Percentiles rank a stretch among this genome's conserved stretches.
These are phyloP conservation scores for Eucalyptus regnans DNA, from an alignment of 345 rosid genomes.

Conservation along the genomic window DNA sequence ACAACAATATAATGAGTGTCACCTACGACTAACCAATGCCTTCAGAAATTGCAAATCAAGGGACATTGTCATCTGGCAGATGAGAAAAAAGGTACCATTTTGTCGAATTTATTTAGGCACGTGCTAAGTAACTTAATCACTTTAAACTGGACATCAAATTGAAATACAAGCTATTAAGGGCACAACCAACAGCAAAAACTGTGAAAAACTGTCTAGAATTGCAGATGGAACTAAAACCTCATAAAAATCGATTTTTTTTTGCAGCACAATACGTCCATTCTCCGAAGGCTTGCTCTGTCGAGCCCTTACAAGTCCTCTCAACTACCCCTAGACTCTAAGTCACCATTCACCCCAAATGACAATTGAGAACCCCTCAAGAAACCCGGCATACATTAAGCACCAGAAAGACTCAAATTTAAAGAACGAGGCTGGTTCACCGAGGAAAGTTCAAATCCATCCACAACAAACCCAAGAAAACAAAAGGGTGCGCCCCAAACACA, in stretches of 20 bases:
- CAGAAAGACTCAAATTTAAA: neutral
- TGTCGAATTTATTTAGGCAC: neutral
- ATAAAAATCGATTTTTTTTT: neutral
- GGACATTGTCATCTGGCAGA: neutral
- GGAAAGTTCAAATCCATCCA: neutral
- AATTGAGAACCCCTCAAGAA: neutral
- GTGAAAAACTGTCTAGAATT: neutral
- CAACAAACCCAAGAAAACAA: neutral
- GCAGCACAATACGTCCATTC: neutral
- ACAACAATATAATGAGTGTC: neutral
- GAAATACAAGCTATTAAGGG: neutral
- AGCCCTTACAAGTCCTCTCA: neutral
- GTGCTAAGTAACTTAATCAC: neutral
- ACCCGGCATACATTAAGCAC: neutral
- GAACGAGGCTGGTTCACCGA: neutral
- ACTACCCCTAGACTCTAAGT: neutral
- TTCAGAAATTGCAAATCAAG: neutral
- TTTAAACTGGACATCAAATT: neutral
- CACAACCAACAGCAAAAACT: neutral
- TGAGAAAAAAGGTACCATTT: neutral
- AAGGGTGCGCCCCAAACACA: neutral
- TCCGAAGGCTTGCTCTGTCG: neutral
- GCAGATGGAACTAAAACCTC: neutral
- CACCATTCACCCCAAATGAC: neutral
- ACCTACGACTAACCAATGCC: neutral